Percentiles rank a stretch among this genome's conserved stretches.
Evolutionary conservation across 768 basidiomycete species (phyloP).

Genomic region (Cystofilobasidium capitatum): DNA sequence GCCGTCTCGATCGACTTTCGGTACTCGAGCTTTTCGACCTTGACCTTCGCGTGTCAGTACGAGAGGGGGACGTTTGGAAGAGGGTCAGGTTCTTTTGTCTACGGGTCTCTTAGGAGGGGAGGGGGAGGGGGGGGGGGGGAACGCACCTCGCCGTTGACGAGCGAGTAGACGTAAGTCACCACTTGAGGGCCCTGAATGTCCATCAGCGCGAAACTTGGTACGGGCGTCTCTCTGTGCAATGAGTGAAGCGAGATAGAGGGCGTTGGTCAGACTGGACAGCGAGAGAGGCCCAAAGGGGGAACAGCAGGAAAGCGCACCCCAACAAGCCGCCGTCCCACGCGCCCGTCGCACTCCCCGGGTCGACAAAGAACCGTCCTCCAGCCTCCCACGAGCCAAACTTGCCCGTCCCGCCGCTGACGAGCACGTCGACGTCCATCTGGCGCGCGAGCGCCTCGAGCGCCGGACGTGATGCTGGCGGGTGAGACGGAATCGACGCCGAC

Average conservation of each 20-base stretch:
- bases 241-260: background rate
- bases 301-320: background rate
- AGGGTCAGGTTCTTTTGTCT: background rate
- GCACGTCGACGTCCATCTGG: slow-evolving; percentile 95
- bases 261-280: background rate
- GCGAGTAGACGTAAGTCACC: slow-evolving; percentile 92
- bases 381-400: slow-evolving; percentile 62
- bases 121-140: background rate
- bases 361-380: slow-evolving; percentile 85
- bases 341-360: slow-evolving; percentile 43
- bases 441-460: slow-evolving; percentile 77
- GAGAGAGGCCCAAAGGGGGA: background rate
- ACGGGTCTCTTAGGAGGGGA: background rate
- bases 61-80: background rate
- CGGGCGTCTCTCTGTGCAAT: slow-evolving; percentile 58
- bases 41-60: slow-evolving; percentile 33
- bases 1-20: slow-evolving; percentile 29
- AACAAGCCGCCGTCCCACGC: slow-evolving; percentile 5
- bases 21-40: slow-evolving; percentile 42
- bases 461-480: slow-evolving; percentile 68
- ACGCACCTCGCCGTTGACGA: slow-evolving; percentile 79
- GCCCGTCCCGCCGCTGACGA: slow-evolving; percentile 89
- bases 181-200: slow-evolving; percentile 95
- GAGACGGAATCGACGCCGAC: slow-evolving; percentile 75
- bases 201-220: slow-evolving; percentile 89